A percentile compares a stretch with the other conserved stretches of the same genome.
phyloP scores from a whole-genome alignment of 179 eudicot species.

The Silene coronaria region DNA sequence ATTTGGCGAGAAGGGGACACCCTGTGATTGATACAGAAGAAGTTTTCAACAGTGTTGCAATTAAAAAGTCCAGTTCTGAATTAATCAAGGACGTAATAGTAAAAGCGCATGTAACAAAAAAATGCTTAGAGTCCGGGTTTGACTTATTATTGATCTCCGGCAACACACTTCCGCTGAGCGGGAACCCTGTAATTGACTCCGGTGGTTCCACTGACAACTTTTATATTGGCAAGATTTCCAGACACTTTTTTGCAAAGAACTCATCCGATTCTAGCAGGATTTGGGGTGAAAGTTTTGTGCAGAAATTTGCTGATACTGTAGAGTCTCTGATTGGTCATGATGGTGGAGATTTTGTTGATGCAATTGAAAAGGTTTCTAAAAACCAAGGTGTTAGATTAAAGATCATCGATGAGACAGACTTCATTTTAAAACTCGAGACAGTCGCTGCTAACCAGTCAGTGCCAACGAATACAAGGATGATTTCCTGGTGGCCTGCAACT shows the following conservation, averaged over 20 bases:
- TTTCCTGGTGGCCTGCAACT: conserved; percentile 54
- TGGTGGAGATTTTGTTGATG: conserved; percentile 25
- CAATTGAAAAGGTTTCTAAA: conserved; percentile 34
- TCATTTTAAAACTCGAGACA: conserved; percentile 31
- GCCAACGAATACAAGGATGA: conserved; percentile 35
- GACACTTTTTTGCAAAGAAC: conserved; percentile 39
- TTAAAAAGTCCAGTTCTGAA: conserved; percentile 31
- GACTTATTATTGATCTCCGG: conserved; percentile 52
- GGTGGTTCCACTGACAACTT: conserved; percentile 33
- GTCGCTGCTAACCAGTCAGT: conserved; percentile 31
- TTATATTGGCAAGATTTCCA: conserved; percentile 34
- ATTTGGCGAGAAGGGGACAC: conserved; percentile 79
- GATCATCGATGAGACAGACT: conserved; percentile 34
- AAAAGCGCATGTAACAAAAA: conserved; percentile 42
- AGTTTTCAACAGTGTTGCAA: conserved; percentile 32
- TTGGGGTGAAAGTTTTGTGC: conserved; percentile 43
- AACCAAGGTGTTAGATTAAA: conserved; percentile 32
- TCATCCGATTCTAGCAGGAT: conserved; percentile 38
- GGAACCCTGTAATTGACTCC: conserved; percentile 29
- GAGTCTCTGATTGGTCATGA: conserved; percentile 21
- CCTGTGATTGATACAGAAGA: conserved; percentile 54
- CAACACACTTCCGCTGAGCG: conserved; percentile 42
- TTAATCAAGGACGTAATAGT: conserved; percentile 43
- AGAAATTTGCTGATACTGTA: conserved; percentile 24
- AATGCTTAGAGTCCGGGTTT: conserved; percentile 53